These are phyloP conservation scores for Apiospora pterosperma DNA, from an alignment of 2,329 filamentous ascomycete species.

Conservation along the genomic window DNA sequence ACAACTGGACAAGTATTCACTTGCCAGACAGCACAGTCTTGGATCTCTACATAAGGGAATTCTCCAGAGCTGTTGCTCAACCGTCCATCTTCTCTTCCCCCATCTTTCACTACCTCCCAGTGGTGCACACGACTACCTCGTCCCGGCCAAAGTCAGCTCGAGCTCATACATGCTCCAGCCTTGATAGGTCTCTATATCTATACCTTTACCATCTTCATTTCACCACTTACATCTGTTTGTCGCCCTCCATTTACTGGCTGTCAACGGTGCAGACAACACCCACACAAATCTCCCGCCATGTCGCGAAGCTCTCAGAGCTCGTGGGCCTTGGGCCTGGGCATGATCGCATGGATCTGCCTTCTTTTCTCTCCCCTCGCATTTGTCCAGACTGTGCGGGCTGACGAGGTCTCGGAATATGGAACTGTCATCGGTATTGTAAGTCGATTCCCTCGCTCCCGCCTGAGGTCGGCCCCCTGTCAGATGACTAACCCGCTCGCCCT, in stretches of 20 bases:
- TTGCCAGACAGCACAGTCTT: conserved; percentile 12
- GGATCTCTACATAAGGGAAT: conserved; percentile 25
- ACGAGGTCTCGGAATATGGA: conserved; percentile 75
- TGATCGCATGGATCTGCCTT: conserved; percentile 87
- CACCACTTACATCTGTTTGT: not conserved
- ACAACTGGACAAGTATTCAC: conserved; percentile 13
- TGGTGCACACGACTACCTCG: not conserved
- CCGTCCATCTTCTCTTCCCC: conserved; percentile 12
- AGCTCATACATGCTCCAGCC: conserved; percentile 3
- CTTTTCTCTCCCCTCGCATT: conserved; percentile 86
- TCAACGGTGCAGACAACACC: not conserved
- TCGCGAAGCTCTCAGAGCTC: conserved; percentile 60
- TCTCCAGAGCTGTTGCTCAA: conserved; percentile 8
- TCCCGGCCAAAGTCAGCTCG: not conserved
- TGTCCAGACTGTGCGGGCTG: conserved; percentile 64
- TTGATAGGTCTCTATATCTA: not conserved
- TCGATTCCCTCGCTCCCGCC: conserved; percentile 15
- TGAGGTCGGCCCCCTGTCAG: not conserved
- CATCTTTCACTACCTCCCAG: conserved; percentile 14
- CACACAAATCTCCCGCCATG: conserved; percentile 31
- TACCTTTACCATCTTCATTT: not conserved
- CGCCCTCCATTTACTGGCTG: not conserved
- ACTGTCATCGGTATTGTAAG: conserved; percentile 88
- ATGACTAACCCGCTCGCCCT: not conserved
- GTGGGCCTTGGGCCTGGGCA: conserved; percentile 78